Conservation (phyloP, 225 moss, liverwort and hornwort genomes). For the Polytrichum commune region DNA sequence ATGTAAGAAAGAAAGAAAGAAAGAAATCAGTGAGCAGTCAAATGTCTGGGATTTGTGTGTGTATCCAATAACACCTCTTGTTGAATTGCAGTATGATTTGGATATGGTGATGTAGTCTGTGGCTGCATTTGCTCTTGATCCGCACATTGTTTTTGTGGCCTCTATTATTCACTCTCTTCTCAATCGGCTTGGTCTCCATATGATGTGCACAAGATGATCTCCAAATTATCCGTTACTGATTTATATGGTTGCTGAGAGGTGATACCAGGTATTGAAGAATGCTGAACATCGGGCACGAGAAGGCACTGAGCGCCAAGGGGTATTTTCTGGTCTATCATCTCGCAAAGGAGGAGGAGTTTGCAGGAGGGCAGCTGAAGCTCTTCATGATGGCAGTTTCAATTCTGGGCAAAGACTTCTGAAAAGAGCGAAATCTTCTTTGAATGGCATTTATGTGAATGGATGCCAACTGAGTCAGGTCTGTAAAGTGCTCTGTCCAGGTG, state of each 20-base stretch:
- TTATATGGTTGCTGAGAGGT: background rate
- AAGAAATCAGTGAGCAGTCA: too few relatives aligned
- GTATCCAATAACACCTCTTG: too few relatives aligned
- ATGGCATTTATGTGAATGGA: slow-evolving; percentile 19
- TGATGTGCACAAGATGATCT: too few relatives aligned
- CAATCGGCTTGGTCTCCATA: background rate
- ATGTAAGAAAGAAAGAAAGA: too few relatives aligned
- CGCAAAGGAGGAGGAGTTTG: background rate
- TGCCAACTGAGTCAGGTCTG: slow-evolving; percentile 2
- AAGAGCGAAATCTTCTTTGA: slow-evolving; percentile 13
- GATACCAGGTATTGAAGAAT: background rate
- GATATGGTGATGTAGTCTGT: too few relatives aligned
- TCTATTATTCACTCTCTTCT: background rate
- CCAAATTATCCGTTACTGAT: background rate
- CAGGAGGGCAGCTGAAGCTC: background rate
- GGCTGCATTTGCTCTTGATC: too few relatives aligned
- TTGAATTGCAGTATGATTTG: too few relatives aligned
- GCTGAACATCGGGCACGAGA: background rate
- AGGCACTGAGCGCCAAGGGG: background rate
- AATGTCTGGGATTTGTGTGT: too few relatives aligned
- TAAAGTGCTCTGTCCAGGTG: slow-evolving; percentile 10
- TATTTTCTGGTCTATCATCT: background rate
- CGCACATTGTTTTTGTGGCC: background rate
- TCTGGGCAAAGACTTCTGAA: background rate
- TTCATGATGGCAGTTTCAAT: background rate